phyloP scores from a whole-genome alignment of 768 basidiomycete genomes.

The Gautieria morchelliformis region DNA sequence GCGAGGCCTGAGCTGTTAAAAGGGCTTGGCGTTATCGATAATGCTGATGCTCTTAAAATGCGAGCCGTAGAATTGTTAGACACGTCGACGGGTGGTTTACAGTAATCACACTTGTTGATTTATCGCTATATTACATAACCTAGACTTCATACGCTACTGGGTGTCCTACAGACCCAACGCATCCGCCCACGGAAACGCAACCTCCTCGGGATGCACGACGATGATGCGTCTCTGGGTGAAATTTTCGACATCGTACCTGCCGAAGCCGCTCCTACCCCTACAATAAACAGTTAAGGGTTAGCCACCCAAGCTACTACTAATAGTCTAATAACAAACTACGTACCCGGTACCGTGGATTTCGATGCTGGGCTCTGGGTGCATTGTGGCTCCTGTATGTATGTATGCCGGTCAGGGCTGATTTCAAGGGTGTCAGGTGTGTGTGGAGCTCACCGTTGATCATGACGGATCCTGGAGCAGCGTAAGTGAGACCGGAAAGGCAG shows the following conservation, averaged over 20 bases:
- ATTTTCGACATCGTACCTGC: slow-evolving; percentile 40
- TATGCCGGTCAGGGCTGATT: neutral
- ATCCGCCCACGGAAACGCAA: slow-evolving; percentile 8
- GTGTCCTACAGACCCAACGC: neutral
- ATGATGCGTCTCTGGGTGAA: slow-evolving; percentile 39
- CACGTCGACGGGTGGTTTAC: too few species aligned
- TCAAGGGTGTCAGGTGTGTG: slow-evolving; percentile 32
- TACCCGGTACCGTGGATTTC: slow-evolving; percentile 39
- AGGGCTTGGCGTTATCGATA: too few species aligned
- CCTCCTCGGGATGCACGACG: slow-evolving; percentile 28
- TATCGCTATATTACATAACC: neutral
- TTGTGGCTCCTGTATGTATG: slow-evolving; percentile 27
- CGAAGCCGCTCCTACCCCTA: slow-evolving; percentile 35
- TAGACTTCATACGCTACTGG: neutral
- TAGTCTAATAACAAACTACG: slow-evolving; percentile 13
- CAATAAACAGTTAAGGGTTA: neutral
- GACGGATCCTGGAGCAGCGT: neutral
- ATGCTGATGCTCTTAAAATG: too few species aligned
- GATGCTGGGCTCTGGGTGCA: slow-evolving; percentile 33
- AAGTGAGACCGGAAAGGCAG: neutral
- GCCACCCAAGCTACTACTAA: neutral
- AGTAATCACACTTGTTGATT: too few species aligned
- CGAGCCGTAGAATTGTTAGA: too few species aligned
- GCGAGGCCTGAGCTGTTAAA: too few species aligned
- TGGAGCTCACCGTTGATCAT: slow-evolving; percentile 18